These are phyloP conservation scores for Ceratobasidium sp. DNA, from an alignment of 1,284 basidiomycete genomes.

Conservation along the genomic window DNA sequence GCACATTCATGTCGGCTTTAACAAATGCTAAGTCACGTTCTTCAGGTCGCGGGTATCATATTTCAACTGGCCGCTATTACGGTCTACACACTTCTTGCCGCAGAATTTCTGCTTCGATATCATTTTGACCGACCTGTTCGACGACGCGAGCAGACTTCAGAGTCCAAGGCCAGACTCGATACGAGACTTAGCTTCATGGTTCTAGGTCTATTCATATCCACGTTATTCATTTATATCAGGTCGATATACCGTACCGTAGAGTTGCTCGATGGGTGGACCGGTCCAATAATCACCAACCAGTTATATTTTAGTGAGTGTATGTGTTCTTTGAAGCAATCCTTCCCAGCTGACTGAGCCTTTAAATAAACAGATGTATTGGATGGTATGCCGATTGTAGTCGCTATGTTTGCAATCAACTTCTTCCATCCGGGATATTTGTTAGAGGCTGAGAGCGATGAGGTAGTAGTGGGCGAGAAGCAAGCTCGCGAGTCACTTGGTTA, in stretches of 20 bases:
- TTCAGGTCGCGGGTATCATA: conserved; percentile 45
- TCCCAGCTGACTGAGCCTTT: background rate
- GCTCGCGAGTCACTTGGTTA: conserved; percentile 8
- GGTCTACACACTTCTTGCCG: conserved; percentile 53
- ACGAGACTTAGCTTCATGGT: conserved; percentile 48
- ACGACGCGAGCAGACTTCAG: conserved; percentile 49
- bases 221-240: conserved; percentile 56
- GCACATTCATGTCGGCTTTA: conserved; percentile 29
- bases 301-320: conserved; percentile 54
- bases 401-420: conserved; percentile 50
- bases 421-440: conserved; percentile 48
- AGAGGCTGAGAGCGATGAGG: background rate
- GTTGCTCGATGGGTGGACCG: conserved; percentile 56
- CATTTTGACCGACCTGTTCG: conserved; percentile 49
- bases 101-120: conserved; percentile 54
- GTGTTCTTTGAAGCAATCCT: background rate
- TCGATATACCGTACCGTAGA: conserved; percentile 59
- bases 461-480: background rate
- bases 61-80: conserved; percentile 54
- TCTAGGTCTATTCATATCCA: conserved; percentile 50
- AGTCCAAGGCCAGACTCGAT: conserved; percentile 20
- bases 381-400: conserved; percentile 50
- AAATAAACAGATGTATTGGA: conserved; percentile 49
- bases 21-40: background rate
- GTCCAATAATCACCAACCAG: conserved; percentile 56